A percentile compares a stretch with the other conserved stretches of the same genome.
Evolutionary conservation across 441 rosid species (phyloP).

Genomic region (Metrosideros polymorpha): DNA sequence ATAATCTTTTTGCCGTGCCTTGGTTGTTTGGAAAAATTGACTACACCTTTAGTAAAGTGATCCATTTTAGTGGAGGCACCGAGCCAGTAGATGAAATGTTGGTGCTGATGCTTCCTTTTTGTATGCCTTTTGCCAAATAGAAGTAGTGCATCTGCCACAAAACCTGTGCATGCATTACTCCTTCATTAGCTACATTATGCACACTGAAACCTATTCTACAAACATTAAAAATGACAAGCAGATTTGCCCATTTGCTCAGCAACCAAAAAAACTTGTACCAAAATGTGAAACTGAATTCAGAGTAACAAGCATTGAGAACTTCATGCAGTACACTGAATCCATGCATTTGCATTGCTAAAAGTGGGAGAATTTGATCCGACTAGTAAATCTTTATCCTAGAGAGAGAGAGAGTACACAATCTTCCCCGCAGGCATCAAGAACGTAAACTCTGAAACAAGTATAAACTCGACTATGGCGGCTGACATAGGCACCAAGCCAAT

Average conservation of each 20-base stretch:
- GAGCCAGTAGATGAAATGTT: not conserved
- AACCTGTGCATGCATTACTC: not conserved
- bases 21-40: not conserved
- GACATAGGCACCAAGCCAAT: not conserved
- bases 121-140: not conserved
- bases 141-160: not conserved
- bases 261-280: not conserved
- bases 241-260: not conserved
- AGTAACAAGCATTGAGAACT: not conserved
- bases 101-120: not conserved
- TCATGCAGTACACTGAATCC: not conserved
- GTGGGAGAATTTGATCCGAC: not conserved
- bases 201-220: not conserved
- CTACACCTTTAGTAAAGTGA: not conserved
- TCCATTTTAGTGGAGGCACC: not conserved
- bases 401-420: not conserved
- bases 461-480: not conserved
- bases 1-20: not conserved
- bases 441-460: not conserved
- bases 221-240: not conserved
- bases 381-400: not conserved
- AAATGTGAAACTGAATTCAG: not conserved
- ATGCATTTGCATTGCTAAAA: not conserved
- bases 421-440: not conserved
- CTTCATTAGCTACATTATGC: not conserved